Percentiles rank a stretch among this genome's conserved stretches.
phyloP scores from a whole-genome alignment of 257 asterid genomes.

The Scutellaria barbata region DNA sequence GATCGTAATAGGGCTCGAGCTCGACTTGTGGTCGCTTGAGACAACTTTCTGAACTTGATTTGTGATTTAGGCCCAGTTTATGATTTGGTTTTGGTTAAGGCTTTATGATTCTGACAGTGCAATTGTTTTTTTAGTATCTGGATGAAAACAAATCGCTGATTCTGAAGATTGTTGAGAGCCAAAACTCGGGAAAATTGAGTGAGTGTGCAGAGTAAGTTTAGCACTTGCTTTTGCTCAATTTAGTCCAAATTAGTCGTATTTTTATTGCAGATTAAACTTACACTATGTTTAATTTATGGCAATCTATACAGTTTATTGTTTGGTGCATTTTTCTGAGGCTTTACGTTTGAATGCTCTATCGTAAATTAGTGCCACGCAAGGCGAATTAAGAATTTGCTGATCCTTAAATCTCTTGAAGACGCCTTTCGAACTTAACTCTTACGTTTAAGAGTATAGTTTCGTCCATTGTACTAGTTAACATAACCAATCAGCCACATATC shows the following conservation, averaged over 20 bases:
- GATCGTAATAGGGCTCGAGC: neutral
- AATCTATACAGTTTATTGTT: neutral
- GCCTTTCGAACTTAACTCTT: neutral
- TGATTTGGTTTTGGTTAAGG: neutral
- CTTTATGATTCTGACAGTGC: neutral
- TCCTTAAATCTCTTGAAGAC: neutral
- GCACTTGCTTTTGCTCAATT: neutral
- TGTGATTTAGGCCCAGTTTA: neutral
- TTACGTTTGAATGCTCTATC: neutral
- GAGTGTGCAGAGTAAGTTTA: slow-evolving; percentile 91
- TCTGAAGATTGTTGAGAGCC: slow-evolving; percentile 98
- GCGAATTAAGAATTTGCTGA: neutral
- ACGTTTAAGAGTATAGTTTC: neutral
- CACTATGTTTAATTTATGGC: neutral
- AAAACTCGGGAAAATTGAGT: slow-evolving; percentile 82
- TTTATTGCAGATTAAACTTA: neutral
- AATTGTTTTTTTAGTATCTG: slow-evolving; percentile 48
- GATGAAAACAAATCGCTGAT: slow-evolving; percentile 97
- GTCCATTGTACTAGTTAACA: neutral
- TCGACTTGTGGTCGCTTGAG: no score
- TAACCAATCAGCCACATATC: neutral
- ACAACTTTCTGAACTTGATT: neutral
- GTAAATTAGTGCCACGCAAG: neutral
- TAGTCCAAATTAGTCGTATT: no score
- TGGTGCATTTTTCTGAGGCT: neutral